Base-by-base conservation (phyloP, 2,329 filamentous ascomycete species). In the Exutisphaerella laricina region DNA sequence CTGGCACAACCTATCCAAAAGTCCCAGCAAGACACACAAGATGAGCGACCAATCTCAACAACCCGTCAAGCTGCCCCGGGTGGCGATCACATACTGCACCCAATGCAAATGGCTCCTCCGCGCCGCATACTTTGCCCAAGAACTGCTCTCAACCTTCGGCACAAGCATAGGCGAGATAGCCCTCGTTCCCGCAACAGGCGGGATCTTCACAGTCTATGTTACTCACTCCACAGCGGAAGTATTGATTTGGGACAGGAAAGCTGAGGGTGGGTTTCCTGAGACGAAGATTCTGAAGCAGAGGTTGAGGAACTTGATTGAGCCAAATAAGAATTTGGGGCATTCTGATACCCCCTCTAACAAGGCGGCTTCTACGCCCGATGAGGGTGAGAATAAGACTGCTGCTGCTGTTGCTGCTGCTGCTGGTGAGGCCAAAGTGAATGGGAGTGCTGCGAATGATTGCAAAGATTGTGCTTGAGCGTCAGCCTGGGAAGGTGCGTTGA, bases 121-220 rank as follows among this genome's bases (percentile, higher is more conserved):
- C 29, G 61, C 61, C 5, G 60, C 56, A 12, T 64, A 95, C 86
- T 96, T 85, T 65, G 90, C 84, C 36, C 92, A 97, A 73, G 92
- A 97, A 66, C 80, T 98, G 32, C 80, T 98, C 26, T 94, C 88
- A 1, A 98, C 90, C 1, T 98, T 98, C 69, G 79, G 79, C 41
- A 86, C 81, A 1, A 74, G 79, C 32, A 77, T 97, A 2, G 89
- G 88, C 48, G 90, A 97, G 65, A 83, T 97, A 7, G 81, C 90
- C 12, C 76, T 98, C 5, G 79, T 94, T 52, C 92, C 92, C 1
- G 74, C 80, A 10, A 94, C 87, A 0, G 88, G 90, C 13, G 90
- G 92, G 0, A 72, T 85, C 2, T 98, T 97, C 60, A 74, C 78
- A 16, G 82, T 97, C 9, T 75, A 82, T 45, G 77, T 94, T 42